Percentiles rank a stretch among this genome's conserved stretches.
Evolutionary conservation across 2,329 filamentous ascomycete genomes (phyloP).

Genomic region (Septoria linicola): DNA sequence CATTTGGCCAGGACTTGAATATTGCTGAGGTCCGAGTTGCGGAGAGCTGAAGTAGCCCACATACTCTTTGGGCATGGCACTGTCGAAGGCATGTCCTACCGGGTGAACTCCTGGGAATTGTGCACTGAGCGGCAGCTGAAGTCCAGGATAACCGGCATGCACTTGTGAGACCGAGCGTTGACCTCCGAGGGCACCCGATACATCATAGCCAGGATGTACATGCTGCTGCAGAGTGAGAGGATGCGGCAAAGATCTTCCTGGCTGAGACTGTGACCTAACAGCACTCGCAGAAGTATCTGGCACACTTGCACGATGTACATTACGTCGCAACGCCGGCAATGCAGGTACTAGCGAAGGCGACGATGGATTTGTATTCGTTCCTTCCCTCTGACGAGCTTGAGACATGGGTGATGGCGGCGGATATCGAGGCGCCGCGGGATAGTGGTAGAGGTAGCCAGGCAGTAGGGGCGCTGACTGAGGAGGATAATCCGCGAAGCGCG

Average conservation of each 20-base stretch:
- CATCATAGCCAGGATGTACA: constrained; percentile 42
- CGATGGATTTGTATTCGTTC: constrained; percentile 49
- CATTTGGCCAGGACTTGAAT: constrained; percentile 32
- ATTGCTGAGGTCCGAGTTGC: constrained; percentile 39
- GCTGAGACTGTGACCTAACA: constrained; percentile 52
- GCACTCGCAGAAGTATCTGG: constrained; percentile 44
- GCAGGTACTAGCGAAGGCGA: constrained; percentile 49
- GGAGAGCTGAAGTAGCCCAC: constrained; percentile 51
- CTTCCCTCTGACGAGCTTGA: constrained; percentile 43
- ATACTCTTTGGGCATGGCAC: constrained; percentile 50
- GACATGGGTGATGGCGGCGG: constrained; percentile 41
- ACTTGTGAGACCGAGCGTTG: constrained; percentile 25
- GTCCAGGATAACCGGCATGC: constrained; percentile 29
- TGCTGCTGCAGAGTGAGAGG: constrained; percentile 41
- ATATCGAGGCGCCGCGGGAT: constrained; percentile 46
- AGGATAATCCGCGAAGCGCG: constrained; percentile 33
- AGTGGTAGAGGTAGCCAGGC: constrained; percentile 48
- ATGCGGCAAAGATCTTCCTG: constrained; percentile 46
- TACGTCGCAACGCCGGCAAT: constrained; percentile 45
- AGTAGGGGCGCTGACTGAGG: constrained; percentile 40
- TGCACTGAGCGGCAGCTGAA: constrained; percentile 29
- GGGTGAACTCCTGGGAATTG: constrained; percentile 25
- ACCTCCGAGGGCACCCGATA: constrained; percentile 35
- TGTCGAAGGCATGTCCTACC: constrained; percentile 29
- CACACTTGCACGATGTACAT: constrained; percentile 45